Percentiles rank a stretch among this genome's conserved stretches.
phyloP scores from a whole-genome alignment of 306 rosid genomes.

The Gastrolobium villosum region DNA sequence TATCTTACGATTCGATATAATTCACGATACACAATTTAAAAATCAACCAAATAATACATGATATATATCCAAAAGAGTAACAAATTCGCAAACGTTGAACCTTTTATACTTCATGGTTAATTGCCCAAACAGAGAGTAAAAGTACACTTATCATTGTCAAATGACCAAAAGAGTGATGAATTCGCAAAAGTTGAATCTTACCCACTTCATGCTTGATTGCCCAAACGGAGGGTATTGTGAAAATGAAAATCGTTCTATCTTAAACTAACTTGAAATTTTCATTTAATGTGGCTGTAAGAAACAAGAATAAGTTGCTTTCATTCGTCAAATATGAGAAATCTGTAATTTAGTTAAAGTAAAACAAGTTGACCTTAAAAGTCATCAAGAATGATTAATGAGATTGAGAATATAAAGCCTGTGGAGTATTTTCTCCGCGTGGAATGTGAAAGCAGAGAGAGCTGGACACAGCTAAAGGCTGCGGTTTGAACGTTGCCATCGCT shows the following conservation, averaged over 20 bases:
- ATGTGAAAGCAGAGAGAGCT: neutral
- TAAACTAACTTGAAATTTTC: neutral
- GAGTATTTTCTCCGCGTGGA: slow-evolving; percentile 43
- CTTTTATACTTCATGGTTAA: too few species aligned
- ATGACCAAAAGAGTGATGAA: slow-evolving; percentile 10
- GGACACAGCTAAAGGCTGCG: slow-evolving; percentile 45
- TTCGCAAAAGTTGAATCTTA: neutral
- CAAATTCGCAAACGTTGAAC: too few species aligned
- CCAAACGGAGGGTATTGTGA: slow-evolving; percentile 20
- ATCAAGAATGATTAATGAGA: neutral
- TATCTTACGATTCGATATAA: too few species aligned
- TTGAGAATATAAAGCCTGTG: neutral
- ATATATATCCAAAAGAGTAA: too few species aligned
- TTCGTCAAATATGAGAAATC: neutral
- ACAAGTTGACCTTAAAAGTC: slow-evolving; percentile 8
- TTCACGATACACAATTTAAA: too few species aligned
- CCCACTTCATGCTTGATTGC: neutral
- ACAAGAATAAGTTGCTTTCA: neutral
- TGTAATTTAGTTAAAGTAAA: neutral
- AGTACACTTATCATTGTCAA: neutral
- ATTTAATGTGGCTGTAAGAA: neutral
- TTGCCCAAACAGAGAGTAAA: neutral
- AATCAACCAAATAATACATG: too few species aligned
- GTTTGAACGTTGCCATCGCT: slow-evolving; percentile 57
- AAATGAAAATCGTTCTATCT: neutral